Evolutionary conservation across 768 basidiomycete species (phyloP).

Genomic region (Lactarius tabidus): DNA sequence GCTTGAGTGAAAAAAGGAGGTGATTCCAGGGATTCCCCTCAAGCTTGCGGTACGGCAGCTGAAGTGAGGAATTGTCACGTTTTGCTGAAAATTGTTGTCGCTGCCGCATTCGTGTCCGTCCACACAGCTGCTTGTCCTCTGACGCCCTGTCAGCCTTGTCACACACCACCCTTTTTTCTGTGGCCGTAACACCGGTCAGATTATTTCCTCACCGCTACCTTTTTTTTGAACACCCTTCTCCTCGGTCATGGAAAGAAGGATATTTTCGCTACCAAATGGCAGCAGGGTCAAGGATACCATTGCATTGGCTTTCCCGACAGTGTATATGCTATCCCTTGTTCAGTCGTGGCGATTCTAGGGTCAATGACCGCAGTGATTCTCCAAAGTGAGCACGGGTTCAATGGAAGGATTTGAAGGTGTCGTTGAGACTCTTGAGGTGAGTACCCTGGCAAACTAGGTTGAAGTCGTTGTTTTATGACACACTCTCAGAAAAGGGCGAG

Average conservation of each 20-base stretch:
- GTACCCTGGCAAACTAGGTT: background rate
- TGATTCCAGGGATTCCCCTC: background rate
- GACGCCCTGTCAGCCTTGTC: background rate
- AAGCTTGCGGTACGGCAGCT: background rate
- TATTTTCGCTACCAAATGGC: background rate
- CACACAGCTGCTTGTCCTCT: background rate
- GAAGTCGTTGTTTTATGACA: background rate
- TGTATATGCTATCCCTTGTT: background rate
- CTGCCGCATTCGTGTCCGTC: background rate
- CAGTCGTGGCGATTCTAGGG: background rate
- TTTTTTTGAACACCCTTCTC: background rate
- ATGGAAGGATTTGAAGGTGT: too few relatives aligned
- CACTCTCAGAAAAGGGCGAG: background rate
- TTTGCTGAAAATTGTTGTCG: background rate
- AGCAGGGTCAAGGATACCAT: background rate
- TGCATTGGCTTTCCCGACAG: background rate
- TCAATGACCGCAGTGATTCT: too few relatives aligned
- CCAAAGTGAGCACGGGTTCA: background rate
- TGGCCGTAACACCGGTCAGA: background rate
- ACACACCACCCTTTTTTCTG: conserved; percentile 1
- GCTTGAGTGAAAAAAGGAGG: background rate
- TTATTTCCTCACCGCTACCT: background rate
- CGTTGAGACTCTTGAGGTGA: background rate
- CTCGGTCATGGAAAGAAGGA: background rate
- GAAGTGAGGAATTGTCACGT: background rate